Evolutionary conservation across 192 early-diverging fungal genomes (phyloP).

Genomic region (Coemansia sp.): DNA sequence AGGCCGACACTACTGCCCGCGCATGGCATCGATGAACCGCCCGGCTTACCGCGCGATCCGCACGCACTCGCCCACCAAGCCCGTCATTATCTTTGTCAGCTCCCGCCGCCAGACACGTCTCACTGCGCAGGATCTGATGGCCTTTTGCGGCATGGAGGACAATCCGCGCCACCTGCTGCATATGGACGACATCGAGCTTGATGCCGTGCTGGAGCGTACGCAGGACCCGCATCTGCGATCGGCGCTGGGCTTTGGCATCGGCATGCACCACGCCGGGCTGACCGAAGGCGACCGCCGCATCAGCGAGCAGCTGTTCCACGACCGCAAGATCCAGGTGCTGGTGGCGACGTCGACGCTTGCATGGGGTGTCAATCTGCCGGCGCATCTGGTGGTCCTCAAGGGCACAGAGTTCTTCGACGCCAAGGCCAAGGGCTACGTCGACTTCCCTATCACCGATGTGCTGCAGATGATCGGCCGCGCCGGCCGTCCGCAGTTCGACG

Average conservation of each 20-base stretch:
- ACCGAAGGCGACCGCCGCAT: constrained; percentile 82
- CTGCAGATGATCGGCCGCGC: constrained; percentile 99
- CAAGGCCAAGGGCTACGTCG: constrained; percentile 85
- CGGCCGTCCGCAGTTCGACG: constrained; percentile 93
- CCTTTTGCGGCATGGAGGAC: constrained; percentile 89
- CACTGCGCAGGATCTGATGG: constrained; percentile 95
- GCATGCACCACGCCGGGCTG: constrained; percentile 95
- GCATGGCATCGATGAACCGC: constrained; percentile 99
- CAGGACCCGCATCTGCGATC: constrained; percentile 78
- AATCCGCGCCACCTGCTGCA: constrained; percentile 87
- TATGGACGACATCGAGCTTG: constrained; percentile 78
- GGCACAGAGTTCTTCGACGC: constrained; percentile 98
- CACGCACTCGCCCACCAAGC: constrained; percentile 90
- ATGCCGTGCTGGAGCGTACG: constrained; percentile 67
- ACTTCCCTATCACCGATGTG: constrained; percentile 97
- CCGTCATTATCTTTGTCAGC: constrained; percentile 97
- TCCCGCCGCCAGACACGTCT: constrained; percentile 95
- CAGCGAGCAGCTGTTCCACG: constrained; percentile 91
- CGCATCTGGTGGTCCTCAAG: constrained; percentile 96
- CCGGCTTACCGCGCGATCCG: constrained; percentile 93
- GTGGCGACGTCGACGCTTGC: constrained; percentile 95
- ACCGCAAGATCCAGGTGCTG: constrained; percentile 94
- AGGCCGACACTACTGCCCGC: constrained; percentile 95
- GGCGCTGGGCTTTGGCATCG: constrained; percentile 92
- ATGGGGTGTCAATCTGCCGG: constrained; percentile 98